Percentiles rank a stretch among this genome's conserved stretches.
These are phyloP conservation scores for Phanerochaete carnosa DNA, from an alignment of 768 basidiomycete genomes.

Conservation along the genomic window DNA sequence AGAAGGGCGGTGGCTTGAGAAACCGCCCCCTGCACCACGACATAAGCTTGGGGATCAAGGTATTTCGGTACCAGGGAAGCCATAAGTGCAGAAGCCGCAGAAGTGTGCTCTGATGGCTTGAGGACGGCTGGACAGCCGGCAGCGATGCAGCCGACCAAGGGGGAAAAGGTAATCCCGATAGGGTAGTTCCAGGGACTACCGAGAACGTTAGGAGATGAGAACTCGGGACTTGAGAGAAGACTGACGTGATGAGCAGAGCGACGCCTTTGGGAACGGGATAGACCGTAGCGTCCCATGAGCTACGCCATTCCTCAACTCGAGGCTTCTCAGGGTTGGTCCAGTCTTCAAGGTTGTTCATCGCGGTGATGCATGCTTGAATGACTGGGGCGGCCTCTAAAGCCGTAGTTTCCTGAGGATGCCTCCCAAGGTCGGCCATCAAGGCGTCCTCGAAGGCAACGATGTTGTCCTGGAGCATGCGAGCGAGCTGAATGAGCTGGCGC, in stretches of 20 bases:
- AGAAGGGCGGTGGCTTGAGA: slow-evolving; percentile 32
- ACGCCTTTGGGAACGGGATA: slow-evolving; percentile 58
- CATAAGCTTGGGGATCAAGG: slow-evolving; percentile 46
- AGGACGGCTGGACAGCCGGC: slow-evolving; percentile 64
- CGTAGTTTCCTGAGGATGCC: slow-evolving; percentile 16
- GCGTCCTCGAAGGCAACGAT: slow-evolving; percentile 45
- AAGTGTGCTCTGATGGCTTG: slow-evolving; percentile 62
- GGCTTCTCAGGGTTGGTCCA: slow-evolving; percentile 50
- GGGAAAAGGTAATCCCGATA: slow-evolving; percentile 47
- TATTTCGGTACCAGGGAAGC: slow-evolving; percentile 49
- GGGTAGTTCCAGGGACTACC: slow-evolving; percentile 72
- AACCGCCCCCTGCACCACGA: slow-evolving; percentile 48
- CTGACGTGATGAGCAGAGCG: slow-evolving; percentile 59
- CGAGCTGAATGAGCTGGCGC: slow-evolving; percentile 61
- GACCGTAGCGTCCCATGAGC: slow-evolving; percentile 49
- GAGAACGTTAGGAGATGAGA: no score
- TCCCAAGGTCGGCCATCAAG: slow-evolving; percentile 25
- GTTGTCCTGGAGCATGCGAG: slow-evolving; percentile 61
- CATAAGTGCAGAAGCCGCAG: slow-evolving; percentile 45
- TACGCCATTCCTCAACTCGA: slow-evolving; percentile 37
- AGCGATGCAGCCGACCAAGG: slow-evolving; percentile 66
- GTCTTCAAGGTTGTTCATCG: slow-evolving; percentile 47
- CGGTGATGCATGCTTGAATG: slow-evolving; percentile 38
- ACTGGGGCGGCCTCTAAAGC: slow-evolving; percentile 40
- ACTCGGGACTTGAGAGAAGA: no score